These are phyloP conservation scores for Fusarium incarnatum DNA, from an alignment of 2,329 filamentous ascomycete genomes.

Conservation along the genomic window DNA sequence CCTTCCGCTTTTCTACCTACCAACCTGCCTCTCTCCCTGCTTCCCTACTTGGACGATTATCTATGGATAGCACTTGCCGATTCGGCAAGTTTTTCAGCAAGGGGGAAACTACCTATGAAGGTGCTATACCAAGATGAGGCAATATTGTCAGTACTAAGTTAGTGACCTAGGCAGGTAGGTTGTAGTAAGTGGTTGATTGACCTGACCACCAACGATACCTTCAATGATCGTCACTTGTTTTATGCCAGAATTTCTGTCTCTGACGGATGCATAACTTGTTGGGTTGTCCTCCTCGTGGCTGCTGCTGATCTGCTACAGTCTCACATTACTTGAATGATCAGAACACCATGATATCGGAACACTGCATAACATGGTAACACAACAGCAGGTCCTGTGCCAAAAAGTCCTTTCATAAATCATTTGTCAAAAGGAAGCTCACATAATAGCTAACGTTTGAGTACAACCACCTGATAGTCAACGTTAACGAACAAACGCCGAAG, in stretches of 20 bases:
- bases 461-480: not conserved
- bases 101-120: not conserved
- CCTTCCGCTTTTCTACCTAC: conserved; percentile 17
- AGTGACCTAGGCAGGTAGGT: not conserved
- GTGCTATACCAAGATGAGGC: not conserved
- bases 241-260: conserved; percentile 9
- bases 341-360: not conserved
- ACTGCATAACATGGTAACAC: not conserved
- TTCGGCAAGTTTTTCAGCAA: not conserved
- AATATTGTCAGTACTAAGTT: not conserved
- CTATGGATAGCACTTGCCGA: not conserved
- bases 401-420: not conserved
- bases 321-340: not conserved
- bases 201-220: conserved; percentile 4
- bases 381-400: not conserved
- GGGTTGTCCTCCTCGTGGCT: not conserved
- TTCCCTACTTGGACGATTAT: not conserved
- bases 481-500: conserved; percentile 1
- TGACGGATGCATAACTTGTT: not conserved
- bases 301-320: conserved; percentile 19
- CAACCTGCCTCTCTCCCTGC: conserved; percentile 7
- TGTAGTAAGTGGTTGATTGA: not conserved
- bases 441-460: not conserved
- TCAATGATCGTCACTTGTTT: conserved; percentile 5
- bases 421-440: conserved; percentile 2